Conservation (phyloP, 208 protist species). For the Angomonas deanei region DNA sequence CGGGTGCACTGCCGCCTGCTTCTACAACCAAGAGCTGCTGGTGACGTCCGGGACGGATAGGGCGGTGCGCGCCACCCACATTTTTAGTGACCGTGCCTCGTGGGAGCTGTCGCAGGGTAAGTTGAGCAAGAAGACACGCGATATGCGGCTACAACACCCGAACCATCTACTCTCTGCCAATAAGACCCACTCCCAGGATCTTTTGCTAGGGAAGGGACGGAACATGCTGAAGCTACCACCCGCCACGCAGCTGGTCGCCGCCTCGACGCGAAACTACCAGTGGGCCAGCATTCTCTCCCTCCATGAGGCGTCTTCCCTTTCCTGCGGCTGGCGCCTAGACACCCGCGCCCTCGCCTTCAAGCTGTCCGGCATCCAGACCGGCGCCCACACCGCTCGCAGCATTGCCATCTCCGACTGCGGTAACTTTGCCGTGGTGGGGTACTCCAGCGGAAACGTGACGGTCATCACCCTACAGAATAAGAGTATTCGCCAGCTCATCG, state of each 20-base stretch:
- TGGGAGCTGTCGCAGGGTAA: conserved; percentile 89
- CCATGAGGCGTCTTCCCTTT: conserved; percentile 60
- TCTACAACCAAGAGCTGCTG: conserved; percentile 84
- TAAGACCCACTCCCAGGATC: not conserved
- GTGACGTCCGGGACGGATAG: conserved; percentile 74
- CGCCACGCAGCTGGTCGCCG: conserved; percentile 46
- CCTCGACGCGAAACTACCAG: conserved; percentile 78
- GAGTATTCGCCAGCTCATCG: conserved; percentile 72
- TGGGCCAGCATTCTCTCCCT: conserved; percentile 79
- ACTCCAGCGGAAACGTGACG: conserved; percentile 76
- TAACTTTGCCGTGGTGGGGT: conserved; percentile 84
- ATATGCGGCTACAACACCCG: conserved; percentile 22
- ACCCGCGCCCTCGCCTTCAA: conserved; percentile 72
- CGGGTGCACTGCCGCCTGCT: conserved; percentile 64
- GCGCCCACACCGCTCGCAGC: conserved; percentile 60
- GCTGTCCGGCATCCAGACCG: conserved; percentile 60
- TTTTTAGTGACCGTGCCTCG: conserved; percentile 85
- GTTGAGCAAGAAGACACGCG: conserved; percentile 64
- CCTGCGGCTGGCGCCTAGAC: conserved; percentile 85
- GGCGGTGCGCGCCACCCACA: conserved; percentile 79
- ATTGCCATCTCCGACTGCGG: conserved; percentile 82
- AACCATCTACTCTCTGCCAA: not conserved
- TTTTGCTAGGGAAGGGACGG: conserved; percentile 7
- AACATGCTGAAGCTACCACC: conserved; percentile 73
- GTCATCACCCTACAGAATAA: conserved; percentile 75